These are phyloP conservation scores for Brassica carinata DNA, from an alignment of 345 rosid genomes.

Conservation along the genomic window DNA sequence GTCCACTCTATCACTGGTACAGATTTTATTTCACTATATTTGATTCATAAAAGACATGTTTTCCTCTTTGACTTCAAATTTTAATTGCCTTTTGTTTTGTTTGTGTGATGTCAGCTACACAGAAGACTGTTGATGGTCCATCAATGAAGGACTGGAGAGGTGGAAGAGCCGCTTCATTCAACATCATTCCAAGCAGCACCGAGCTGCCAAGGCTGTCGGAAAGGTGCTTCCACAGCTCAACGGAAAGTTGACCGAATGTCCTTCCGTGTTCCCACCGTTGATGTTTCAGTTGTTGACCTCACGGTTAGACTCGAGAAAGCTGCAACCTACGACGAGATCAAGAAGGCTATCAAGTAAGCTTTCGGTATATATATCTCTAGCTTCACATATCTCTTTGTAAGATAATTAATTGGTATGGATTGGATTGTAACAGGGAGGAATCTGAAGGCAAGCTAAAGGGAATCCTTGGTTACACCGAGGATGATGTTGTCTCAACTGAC, in stretches of 20 bases:
- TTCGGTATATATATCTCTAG: neutral
- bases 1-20: constrained; percentile 88
- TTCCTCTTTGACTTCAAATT: neutral
- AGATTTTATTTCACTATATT: neutral
- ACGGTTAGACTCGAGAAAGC: constrained; percentile 76
- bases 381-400: neutral
- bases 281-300: constrained; percentile 85
- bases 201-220: constrained; percentile 94
- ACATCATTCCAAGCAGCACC: constrained; percentile 87
- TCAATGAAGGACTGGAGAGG: constrained; percentile 92
- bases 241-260: constrained; percentile 86
- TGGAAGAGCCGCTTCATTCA: constrained; percentile 94
- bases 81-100: neutral
- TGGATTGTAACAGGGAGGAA: constrained; percentile 52
- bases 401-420: no score
- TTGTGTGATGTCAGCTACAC: constrained; percentile 53
- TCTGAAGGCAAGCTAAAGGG: constrained; percentile 78
- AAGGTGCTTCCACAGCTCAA: constrained; percentile 76
- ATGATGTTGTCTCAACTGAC: constrained; percentile 76
- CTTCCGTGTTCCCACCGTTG: constrained; percentile 85
- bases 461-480: constrained; percentile 74
- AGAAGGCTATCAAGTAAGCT: constrained; percentile 64
- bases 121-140: constrained; percentile 90
- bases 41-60: no score
- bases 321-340: constrained; percentile 72